Conservation (phyloP, 257 asterid species). For the Ligustrum vulgare region DNA sequence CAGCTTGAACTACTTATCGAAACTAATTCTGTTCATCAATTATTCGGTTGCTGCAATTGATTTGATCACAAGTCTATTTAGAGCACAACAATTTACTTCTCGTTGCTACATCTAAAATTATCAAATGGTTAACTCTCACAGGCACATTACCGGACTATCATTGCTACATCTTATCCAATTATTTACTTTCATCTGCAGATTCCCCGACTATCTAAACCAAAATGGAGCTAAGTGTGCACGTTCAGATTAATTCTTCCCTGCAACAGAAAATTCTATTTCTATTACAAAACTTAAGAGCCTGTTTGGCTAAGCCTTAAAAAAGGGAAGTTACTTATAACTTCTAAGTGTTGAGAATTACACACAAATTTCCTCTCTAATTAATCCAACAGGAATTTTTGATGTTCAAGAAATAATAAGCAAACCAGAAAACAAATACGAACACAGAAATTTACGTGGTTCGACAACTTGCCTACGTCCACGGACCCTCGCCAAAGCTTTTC, state of each 20-base stretch:
- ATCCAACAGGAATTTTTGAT: too few species aligned
- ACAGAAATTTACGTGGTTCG: too few species aligned
- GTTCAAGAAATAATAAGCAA: too few species aligned
- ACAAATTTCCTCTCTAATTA: too few species aligned
- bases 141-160: too few species aligned
- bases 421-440: too few species aligned
- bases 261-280: not conserved
- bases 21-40: not conserved
- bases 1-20: not conserved
- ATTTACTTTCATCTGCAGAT: not conserved
- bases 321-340: not conserved
- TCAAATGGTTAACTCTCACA: too few species aligned
- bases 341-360: too few species aligned
- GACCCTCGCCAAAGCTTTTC: too few species aligned
- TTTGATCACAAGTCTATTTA: not conserved
- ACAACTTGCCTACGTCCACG: too few species aligned
- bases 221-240: not conserved
- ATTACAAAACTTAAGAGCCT: not conserved
- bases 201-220: not conserved
- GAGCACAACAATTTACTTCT: not conserved
- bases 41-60: not conserved
- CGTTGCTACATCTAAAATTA: not conserved
- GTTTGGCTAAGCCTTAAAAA: not conserved
- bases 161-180: not conserved
- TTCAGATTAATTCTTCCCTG: not conserved